Base-by-base conservation (phyloP, 2,329 filamentous ascomycete genomes). In the Ophiostoma montium region DNA sequence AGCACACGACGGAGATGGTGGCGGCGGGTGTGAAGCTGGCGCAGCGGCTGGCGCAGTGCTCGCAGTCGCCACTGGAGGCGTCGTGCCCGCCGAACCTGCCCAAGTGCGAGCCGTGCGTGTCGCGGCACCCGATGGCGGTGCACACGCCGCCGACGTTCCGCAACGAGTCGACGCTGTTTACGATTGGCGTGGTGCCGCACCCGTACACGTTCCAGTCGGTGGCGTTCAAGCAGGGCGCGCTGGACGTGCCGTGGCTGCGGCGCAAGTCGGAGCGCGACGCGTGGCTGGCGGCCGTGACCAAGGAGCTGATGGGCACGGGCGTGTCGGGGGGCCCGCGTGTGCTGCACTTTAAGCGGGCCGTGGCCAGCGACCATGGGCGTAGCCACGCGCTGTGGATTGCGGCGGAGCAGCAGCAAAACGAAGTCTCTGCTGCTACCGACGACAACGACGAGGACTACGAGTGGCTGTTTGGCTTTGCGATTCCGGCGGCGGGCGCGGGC, bases 161-260 rank as follows among this genome's bases (percentile, higher is more conserved):
- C 49, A 95, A 95, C 63, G 74, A 73, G 5, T 80, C 81, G 13
- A 71, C 70, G 1, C 61, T 83, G 15, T 96, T 88, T 67, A 87
- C 84, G 3, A 85, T 98, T 54, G 88, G 84, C 52, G 85, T 81
- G 1, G 82, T 96, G 12, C 90, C 90, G 0, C 92, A 98, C 62
- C 92, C 92, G 0, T 94, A 88, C 69, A 95, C 89, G 1, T 71
- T 87, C 38, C 75, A 80, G 48, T 76, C 79, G 12, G 69, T 96
- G 16, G 72, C 78, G 51, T 73, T 78, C 54, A 73, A 78, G 51
- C 71, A 76, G 36, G 71, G 78, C 2, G 67, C 72, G 2, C 68
- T 86, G 45, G 81, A 82, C 44, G 65, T 82, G 1, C 63, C 70
- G 8, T 83, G 78, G 68, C 75, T 89, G 53, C 76, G 82, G 42